phyloP scores from a whole-genome alignment of 768 basidiomycete species.

The Neoboletus brunneissimus region DNA sequence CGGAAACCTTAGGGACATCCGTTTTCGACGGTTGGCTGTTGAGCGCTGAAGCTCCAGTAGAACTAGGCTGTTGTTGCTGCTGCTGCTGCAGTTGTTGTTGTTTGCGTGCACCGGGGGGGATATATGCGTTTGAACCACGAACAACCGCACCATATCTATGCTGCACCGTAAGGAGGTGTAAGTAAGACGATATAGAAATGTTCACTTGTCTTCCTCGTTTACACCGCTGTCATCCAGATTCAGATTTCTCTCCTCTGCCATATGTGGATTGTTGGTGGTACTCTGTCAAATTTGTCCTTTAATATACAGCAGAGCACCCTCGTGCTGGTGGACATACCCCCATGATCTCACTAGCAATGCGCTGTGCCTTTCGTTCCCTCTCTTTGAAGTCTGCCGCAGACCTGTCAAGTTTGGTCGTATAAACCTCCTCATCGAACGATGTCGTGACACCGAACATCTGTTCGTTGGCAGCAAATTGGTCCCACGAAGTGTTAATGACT shows the following conservation, averaged over 20 bases:
- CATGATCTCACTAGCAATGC: slow-evolving; percentile 88
- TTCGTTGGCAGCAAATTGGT: slow-evolving; percentile 94
- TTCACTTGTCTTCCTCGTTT: slow-evolving; percentile 97
- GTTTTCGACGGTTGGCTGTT: slow-evolving; percentile 28
- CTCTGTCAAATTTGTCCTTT: slow-evolving; percentile 39
- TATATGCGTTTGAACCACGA: slow-evolving; percentile 84
- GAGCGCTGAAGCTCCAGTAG: slow-evolving; percentile 30
- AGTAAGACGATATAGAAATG: slow-evolving; percentile 13
- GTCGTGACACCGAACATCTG: slow-evolving; percentile 89
- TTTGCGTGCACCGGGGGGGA: slow-evolving; percentile 88
- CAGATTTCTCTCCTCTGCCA: slow-evolving; percentile 82
- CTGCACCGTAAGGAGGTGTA: slow-evolving; percentile 20
- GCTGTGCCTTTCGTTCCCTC: slow-evolving; percentile 81
- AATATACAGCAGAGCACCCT: slow-evolving; percentile 3
- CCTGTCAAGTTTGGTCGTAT: slow-evolving; percentile 92
- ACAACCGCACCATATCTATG: slow-evolving; percentile 89
- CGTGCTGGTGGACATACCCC: slow-evolving; percentile 49
- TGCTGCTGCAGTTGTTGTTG: slow-evolving; percentile 37
- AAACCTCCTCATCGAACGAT: slow-evolving; percentile 88
- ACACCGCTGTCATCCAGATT: slow-evolving; percentile 64
- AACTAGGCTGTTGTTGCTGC: slow-evolving; percentile 24
- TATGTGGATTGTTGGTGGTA: slow-evolving; percentile 70
- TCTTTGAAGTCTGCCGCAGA: slow-evolving; percentile 83
- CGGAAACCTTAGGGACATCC: slow-evolving; percentile 69
- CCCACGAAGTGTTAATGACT: slow-evolving; percentile 57